Base-by-base conservation (phyloP, 2,329 filamentous ascomycete genomes). In the Cercospora zeae-maydis region DNA sequence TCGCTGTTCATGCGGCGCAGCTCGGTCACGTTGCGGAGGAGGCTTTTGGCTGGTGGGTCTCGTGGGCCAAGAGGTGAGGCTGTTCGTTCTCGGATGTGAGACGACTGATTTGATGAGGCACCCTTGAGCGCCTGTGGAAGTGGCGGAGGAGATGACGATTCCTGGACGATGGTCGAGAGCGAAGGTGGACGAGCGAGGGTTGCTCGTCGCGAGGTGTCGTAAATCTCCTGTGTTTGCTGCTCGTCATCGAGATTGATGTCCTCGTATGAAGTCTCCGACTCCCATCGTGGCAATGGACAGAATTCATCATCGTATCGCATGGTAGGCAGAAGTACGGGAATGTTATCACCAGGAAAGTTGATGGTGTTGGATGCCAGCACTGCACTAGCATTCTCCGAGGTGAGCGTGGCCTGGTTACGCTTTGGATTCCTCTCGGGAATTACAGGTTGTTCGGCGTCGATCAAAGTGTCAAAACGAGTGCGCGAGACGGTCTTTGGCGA, bases 1-100 rank as follows among this genome's bases (percentile, higher is more conserved):
- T 79, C 78, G 27, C 75, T 77, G 66, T 80, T 80, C 78, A 79
- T 79, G 19, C 78, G 73, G 5, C 79, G 70, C 3, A 80, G 71
- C 16, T 74, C 75, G 63, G 72, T 72, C 45, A 79, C 76, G 7
- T 76, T 77, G 33, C 74, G 72, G 13, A 77, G 74, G 4, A 80
- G 67, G 11, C 74, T 73, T 58, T 74, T 74, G 1, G 75, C 72
- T 2, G 78, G 76, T 8, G 70, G 71, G 1, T 65, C 61, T 51
- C 77, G 75, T 0, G 78, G 78, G 30, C 72, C 72, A 14, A 63
- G 47, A 24, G 51, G 49, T 19, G 59, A 61, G 30, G 59, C 19
- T 14, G 51, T 55, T 24, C 52, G 36, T 30, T 61, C 59, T 5
- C 51, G 51, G 7, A 31, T 16, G 7, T 19, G 49, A 14, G 39